Base-by-base conservation (phyloP, 1,139 yeast species). In the Candida tunisiensis region DNA sequence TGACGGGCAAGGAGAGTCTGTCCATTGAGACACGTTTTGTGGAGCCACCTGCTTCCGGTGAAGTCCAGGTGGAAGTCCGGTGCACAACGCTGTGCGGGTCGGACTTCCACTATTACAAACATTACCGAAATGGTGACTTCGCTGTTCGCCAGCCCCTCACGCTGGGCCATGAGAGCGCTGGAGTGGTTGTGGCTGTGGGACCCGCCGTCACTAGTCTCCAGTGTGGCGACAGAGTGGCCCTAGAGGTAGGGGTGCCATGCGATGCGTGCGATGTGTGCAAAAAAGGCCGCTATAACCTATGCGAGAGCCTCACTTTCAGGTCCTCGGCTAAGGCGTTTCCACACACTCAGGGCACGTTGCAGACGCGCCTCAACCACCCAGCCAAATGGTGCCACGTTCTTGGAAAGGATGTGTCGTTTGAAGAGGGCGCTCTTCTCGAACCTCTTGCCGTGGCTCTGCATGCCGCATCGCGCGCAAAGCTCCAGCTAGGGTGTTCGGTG, bases 361-460 rank as follows among this genome's bases (percentile, higher is more conserved):
- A 39, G 21, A 34, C 34, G 19, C 28, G 31, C 16, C 19, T 39
- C 28, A 39, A 39, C 30, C 37, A 60, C 48, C 49, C 65, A 38
- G 57, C 73, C 19, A 82, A 83, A 6, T 79, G 74, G 45, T 88
- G 77, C 47, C 75, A 74, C 37, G 73, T 72, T 47, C 56, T 77
- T 33, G 85, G 88, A 5, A 75, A 69, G 13, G 62, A 65, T 37
- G 75, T 77, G 18, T 59, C 78, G 3, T 62, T 73, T 33, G 92
- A 78, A 44, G 73, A 78, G 53, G 93, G 91, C 34, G 92, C 93
- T 2, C 53, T 78, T 46, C 77, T 74, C 25, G 93, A 79, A 51
- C 93, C 93, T 23, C 57, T 79, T 44, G 63, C 79, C 18, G 93
- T 79, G 26, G 93, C 79, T 21, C 82, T 79, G 3, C 93, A 79